Percentiles rank a stretch among this genome's conserved stretches.
These are phyloP conservation scores for Hypomyces perniciosus DNA, from an alignment of 2,329 filamentous ascomycete species.

Conservation along the genomic window DNA sequence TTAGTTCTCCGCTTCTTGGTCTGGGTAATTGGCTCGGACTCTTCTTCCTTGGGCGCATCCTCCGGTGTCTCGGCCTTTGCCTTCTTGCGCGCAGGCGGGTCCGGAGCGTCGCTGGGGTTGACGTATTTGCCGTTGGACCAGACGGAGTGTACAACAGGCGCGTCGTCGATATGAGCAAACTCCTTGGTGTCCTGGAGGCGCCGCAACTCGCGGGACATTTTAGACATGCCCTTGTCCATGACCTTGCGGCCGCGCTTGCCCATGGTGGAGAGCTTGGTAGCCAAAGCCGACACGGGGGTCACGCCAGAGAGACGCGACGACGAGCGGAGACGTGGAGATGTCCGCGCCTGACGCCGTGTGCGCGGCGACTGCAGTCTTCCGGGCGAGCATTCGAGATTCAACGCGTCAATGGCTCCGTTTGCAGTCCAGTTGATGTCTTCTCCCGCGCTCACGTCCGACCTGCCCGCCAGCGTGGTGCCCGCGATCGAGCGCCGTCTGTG, in stretches of 20 bases:
- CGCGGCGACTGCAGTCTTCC: conserved; percentile 31
- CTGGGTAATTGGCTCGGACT: conserved; percentile 34
- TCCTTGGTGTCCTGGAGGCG: conserved; percentile 59
- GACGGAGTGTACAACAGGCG: conserved; percentile 51
- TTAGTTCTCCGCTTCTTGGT: conserved; percentile 51
- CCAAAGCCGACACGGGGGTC: conserved; percentile 38
- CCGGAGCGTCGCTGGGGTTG: conserved; percentile 36
- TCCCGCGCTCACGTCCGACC: conserved; percentile 19
- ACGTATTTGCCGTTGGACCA: conserved; percentile 62
- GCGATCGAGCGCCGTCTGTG: conserved; percentile 42
- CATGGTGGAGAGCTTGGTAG: conserved; percentile 45
- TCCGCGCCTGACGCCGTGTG: conserved; percentile 27
- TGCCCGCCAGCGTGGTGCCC: conserved; percentile 30
- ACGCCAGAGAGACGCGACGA: conserved; percentile 34
- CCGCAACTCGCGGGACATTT: conserved; percentile 51
- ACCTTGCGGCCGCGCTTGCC: conserved; percentile 56
- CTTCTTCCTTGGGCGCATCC: conserved; percentile 20
- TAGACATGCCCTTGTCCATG: conserved; percentile 41
- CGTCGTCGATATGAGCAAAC: conserved; percentile 52
- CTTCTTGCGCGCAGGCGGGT: conserved; percentile 34
- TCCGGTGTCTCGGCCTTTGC: conserved; percentile 19
- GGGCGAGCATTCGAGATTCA: conserved; percentile 39
- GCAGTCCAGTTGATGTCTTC: conserved; percentile 16
- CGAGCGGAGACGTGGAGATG: conserved; percentile 32
- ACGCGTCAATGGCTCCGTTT: conserved; percentile 40